Conservation (phyloP, 2,329 filamentous ascomycete species). For the Leptographium procerum region DNA sequence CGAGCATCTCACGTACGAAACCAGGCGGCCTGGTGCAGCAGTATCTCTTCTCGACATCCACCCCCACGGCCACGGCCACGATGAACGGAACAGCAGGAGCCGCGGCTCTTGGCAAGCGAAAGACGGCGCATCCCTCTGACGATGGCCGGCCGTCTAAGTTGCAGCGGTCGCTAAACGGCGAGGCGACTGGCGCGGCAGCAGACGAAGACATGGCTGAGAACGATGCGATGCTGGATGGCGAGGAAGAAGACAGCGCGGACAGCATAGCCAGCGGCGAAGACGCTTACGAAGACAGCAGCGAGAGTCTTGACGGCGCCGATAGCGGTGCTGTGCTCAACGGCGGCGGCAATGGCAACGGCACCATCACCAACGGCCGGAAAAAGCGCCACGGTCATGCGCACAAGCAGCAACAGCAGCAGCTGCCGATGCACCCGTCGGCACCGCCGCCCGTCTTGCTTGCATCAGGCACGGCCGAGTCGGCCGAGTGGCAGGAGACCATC, state of each 20-base stretch:
- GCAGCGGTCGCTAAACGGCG: conserved; percentile 14
- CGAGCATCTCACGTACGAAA: not conserved
- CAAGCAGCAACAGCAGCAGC: not conserved
- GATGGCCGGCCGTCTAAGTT: conserved; percentile 16
- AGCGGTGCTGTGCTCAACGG: not conserved
- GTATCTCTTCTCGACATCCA: not conserved
- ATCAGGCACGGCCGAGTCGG: conserved; percentile 18
- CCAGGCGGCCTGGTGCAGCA: not conserved
- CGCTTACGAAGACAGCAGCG: not conserved
- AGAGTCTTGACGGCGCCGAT: not conserved
- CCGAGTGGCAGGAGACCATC: conserved; percentile 81
- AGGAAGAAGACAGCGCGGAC: not conserved
- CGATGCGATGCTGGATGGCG: conserved; percentile 2
- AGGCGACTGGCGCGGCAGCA: not conserved
- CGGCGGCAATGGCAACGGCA: not conserved
- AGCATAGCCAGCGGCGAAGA: not conserved
- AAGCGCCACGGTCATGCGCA: not conserved
- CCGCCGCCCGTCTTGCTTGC: conserved; percentile 13
- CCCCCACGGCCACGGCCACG: not conserved
- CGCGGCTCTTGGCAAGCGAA: conserved; percentile 16
- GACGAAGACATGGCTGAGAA: not conserved
- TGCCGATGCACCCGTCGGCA: not conserved
- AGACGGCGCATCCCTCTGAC: conserved; percentile 12
- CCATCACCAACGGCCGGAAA: not conserved
- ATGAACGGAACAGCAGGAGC: conserved; percentile 14